phyloP scores from a whole-genome alignment of 495 filamentous ascomycete genomes.

The Neurospora africana region DNA sequence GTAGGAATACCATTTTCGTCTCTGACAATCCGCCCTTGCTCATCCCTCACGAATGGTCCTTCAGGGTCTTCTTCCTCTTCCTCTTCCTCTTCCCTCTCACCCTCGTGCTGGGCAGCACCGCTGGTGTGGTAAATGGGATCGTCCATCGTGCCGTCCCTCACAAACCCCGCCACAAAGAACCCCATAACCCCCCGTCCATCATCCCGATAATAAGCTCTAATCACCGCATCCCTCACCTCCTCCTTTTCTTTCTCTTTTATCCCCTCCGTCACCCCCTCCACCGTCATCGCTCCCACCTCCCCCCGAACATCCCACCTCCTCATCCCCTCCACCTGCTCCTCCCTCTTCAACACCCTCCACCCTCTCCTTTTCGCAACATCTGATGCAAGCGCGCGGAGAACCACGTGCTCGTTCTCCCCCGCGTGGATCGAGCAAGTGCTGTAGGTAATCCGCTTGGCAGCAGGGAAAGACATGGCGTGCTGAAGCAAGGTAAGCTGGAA shows the following conservation, averaged over 20 bases:
- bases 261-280: constrained; percentile 32
- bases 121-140: too few species aligned
- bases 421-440: constrained; percentile 84
- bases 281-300: constrained; percentile 32
- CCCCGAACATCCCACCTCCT: constrained; percentile 64
- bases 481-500: constrained; percentile 69
- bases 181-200: constrained; percentile 59
- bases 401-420: constrained; percentile 81
- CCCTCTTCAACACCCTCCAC: constrained; percentile 63
- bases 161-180: constrained; percentile 39
- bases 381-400: constrained; percentile 54
- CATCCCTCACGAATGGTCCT: constrained; percentile 29
- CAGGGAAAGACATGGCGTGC: constrained; percentile 74
- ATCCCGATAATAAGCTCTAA: constrained; percentile 62
- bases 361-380: constrained; percentile 54
- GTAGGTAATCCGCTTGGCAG: constrained; percentile 71
- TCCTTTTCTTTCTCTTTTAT: constrained; percentile 46
- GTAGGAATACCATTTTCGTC: constrained; percentile 29
- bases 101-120: too few species aligned
- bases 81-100: not conserved
- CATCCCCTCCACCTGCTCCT: constrained; percentile 62
- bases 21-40: constrained; percentile 26
- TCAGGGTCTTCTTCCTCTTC: constrained; percentile 10
- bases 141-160: constrained; percentile 17
- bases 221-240: constrained; percentile 55